phyloP scores from a whole-genome alignment of 2,329 filamentous ascomycete genomes.

The Fusarium drepaniforme region DNA sequence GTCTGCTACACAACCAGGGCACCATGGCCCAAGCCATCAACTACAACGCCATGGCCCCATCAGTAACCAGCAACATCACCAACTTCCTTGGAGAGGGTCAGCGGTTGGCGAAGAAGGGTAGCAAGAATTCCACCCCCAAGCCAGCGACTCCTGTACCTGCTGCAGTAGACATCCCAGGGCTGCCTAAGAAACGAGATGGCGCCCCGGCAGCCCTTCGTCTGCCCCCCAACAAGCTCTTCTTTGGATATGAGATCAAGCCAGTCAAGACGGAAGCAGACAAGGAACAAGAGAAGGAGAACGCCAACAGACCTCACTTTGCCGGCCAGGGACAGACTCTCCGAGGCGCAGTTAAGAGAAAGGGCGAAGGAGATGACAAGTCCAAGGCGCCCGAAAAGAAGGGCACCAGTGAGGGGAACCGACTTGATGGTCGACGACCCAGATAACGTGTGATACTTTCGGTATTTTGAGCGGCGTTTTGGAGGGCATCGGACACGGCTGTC shows the following conservation, averaged over 20 bases:
- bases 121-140: slow-evolving; percentile 75
- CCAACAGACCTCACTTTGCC: slow-evolving; percentile 79
- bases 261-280: slow-evolving; percentile 83
- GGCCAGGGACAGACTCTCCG: slow-evolving; percentile 87
- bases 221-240: slow-evolving; percentile 92
- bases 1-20: slow-evolving; percentile 84
- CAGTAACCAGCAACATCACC: slow-evolving; percentile 76
- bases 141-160: slow-evolving; percentile 75
- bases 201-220: slow-evolving; percentile 89
- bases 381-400: slow-evolving; percentile 62
- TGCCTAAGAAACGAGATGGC: slow-evolving; percentile 68
- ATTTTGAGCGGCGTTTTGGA: slow-evolving; percentile 42
- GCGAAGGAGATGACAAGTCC: slow-evolving; percentile 60
- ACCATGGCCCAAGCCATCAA: slow-evolving; percentile 99
- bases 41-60: slow-evolving; percentile 89
- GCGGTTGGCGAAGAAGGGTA: slow-evolving; percentile 84
- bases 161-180: slow-evolving; percentile 41
- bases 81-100: slow-evolving; percentile 87
- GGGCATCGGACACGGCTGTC: slow-evolving; percentile 14
- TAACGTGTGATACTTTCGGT: slow-evolving; percentile 26
- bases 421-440: slow-evolving; percentile 56
- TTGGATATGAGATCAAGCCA: slow-evolving; percentile 93
- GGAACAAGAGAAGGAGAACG: slow-evolving; percentile 73
- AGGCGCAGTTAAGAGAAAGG: slow-evolving; percentile 78
- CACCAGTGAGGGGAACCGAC: slow-evolving; percentile 56